These are phyloP conservation scores for Corinectria fuckeliana DNA, from an alignment of 2,329 filamentous ascomycete species.

Conservation along the genomic window DNA sequence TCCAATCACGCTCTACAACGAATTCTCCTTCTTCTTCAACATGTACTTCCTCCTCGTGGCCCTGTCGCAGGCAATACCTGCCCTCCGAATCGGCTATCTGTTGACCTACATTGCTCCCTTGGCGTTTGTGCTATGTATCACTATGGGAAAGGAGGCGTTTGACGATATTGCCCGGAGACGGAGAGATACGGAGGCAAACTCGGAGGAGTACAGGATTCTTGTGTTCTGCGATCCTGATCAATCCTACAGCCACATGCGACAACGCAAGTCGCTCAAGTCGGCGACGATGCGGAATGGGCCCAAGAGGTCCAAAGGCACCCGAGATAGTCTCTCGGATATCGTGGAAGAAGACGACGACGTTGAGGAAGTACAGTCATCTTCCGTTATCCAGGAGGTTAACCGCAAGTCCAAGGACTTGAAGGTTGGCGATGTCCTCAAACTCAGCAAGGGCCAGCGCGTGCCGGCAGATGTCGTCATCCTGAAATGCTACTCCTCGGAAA, in stretches of 20 bases:
- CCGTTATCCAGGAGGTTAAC: conserved; percentile 67
- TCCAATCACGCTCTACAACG: conserved; percentile 93
- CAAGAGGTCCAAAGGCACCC: conserved; percentile 40
- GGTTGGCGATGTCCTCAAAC: conserved; percentile 93
- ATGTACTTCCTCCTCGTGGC: conserved; percentile 98
- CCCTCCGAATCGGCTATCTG: conserved; percentile 90
- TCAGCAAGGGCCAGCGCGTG: conserved; percentile 89
- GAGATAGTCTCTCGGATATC: conserved; percentile 64
- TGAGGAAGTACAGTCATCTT: conserved; percentile 50
- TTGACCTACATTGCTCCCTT: conserved; percentile 93
- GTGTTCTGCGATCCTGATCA: conserved; percentile 67
- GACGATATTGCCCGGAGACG: conserved; percentile 89
- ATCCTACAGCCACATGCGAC: conserved; percentile 48
- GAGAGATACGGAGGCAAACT: conserved; percentile 92
- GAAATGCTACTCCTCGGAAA: conserved; percentile 75
- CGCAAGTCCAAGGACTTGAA: conserved; percentile 88
- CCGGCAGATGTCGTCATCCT: conserved; percentile 94
- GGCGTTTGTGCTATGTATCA: conserved; percentile 89
- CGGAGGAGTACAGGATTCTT: conserved; percentile 83
- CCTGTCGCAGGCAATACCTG: conserved; percentile 88
- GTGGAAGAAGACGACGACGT: conserved; percentile 69
- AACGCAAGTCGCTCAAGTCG: conserved; percentile 53
- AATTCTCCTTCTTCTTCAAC: conserved; percentile 99
- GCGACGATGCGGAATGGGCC: conserved; percentile 39
- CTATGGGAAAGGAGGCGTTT: conserved; percentile 92